These are phyloP conservation scores for Aspergillus arachidicola DNA, from an alignment of 2,329 filamentous ascomycete species.

Conservation along the genomic window DNA sequence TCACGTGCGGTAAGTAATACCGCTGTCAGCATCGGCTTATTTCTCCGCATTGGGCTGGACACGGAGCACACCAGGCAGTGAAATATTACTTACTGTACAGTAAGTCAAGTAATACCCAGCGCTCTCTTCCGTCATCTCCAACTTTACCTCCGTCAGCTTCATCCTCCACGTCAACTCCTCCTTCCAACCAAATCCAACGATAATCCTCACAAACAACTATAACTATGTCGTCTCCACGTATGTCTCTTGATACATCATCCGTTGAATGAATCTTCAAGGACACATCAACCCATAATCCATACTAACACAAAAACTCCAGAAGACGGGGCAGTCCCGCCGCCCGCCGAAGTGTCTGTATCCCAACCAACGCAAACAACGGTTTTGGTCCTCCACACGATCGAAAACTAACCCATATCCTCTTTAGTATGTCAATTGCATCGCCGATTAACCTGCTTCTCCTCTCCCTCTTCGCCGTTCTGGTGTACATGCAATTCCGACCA, in stretches of 20 bases:
- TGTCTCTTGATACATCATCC: neutral
- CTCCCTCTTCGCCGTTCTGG: slow-evolving; percentile 58
- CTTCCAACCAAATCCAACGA: neutral
- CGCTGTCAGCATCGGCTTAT: neutral
- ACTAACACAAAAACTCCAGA: slow-evolving; percentile 16
- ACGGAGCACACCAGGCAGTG: neutral
- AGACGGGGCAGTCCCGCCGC: slow-evolving; percentile 28
- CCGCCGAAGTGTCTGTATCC: slow-evolving; percentile 41
- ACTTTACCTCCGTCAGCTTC: neutral
- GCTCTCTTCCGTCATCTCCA: neutral
- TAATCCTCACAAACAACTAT: neutral
- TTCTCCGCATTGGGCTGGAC: neutral
- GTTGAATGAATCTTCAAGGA: neutral
- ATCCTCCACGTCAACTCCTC: neutral
- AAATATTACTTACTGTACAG: no score
- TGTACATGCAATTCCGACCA: slow-evolving; percentile 63
- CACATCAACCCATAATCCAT: neutral
- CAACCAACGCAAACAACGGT: neutral
- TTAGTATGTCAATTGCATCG: slow-evolving; percentile 58
- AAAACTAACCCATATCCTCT: slow-evolving; percentile 4
- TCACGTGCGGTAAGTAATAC: neutral
- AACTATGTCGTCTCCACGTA: slow-evolving; percentile 2
- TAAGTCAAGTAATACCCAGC: neutral
- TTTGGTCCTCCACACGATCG: neutral
- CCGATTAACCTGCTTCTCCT: slow-evolving; percentile 65